These are phyloP conservation scores for Leccinum subgranulosum DNA, from an alignment of 768 basidiomycete species.

Conservation along the genomic window DNA sequence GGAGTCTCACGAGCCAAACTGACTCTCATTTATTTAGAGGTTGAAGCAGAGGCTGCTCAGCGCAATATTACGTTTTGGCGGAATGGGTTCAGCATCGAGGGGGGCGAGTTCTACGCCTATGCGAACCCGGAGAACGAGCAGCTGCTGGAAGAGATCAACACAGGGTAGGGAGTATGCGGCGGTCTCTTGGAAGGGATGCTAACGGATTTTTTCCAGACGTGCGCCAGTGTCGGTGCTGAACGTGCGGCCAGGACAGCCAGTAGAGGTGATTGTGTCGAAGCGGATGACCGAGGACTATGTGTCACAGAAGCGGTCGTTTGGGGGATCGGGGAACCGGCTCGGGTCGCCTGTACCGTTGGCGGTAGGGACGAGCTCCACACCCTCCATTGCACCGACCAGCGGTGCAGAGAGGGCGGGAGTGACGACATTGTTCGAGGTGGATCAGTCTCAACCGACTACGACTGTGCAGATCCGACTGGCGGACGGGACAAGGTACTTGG, in stretches of 20 bases:
- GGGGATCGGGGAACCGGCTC: constrained; percentile 75
- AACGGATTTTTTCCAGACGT: constrained; percentile 40
- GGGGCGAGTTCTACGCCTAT: constrained; percentile 81
- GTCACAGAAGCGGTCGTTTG: constrained; percentile 57
- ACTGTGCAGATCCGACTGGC: constrained; percentile 88
- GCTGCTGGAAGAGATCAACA: constrained; percentile 71
- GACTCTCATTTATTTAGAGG: constrained; percentile 2
- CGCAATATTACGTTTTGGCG: constrained; percentile 89
- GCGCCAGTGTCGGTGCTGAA: constrained; percentile 79
- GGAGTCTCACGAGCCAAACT: background rate
- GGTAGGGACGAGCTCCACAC: no score
- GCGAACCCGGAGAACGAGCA: constrained; percentile 71
- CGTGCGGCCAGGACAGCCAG: constrained; percentile 71
- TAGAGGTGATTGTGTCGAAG: constrained; percentile 77
- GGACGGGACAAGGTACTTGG: constrained; percentile 82
- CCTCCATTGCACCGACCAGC: no score
- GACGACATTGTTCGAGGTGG: constrained; percentile 23
- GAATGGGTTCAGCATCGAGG: constrained; percentile 86
- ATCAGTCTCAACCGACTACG: constrained; percentile 77
- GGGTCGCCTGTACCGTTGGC: constrained; percentile 66
- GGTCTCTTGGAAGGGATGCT: background rate
- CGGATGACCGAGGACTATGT: constrained; percentile 70
- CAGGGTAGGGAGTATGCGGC: constrained; percentile 51
- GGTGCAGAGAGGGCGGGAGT: no score
- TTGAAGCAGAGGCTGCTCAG: constrained; percentile 54